A percentile compares a stretch with the other conserved stretches of the same genome.
phyloP scores from a whole-genome alignment of 257 asterid genomes.

The Przewalskia tangutica region DNA sequence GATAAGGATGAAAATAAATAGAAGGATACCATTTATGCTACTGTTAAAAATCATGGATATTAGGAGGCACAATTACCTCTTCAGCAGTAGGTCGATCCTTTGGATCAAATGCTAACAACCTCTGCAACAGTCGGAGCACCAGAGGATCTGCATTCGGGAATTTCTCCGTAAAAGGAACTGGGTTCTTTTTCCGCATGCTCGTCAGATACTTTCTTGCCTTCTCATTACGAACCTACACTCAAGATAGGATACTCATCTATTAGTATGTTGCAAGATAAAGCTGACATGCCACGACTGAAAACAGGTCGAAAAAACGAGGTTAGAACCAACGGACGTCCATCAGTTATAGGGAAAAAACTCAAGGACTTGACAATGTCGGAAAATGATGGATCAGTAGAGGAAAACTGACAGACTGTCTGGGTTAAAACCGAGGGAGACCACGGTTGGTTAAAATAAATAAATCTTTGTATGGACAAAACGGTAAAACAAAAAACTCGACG shows the following conservation, averaged over 20 bases:
- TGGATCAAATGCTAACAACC: constrained; percentile 84
- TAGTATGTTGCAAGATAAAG: neutral
- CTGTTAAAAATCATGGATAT: neutral
- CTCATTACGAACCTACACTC: constrained; percentile 77
- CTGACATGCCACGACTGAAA: neutral
- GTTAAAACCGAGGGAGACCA: too few relatives aligned
- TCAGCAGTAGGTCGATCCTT: constrained; percentile 89
- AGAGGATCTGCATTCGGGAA: constrained; percentile 58
- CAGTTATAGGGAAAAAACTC: neutral
- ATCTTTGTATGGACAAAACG: too few relatives aligned
- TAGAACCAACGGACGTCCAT: neutral
- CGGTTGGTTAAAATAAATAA: too few relatives aligned
- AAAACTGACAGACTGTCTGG: too few relatives aligned
- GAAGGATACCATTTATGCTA: neutral
- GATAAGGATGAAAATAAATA: too few relatives aligned
- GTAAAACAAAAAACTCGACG: too few relatives aligned
- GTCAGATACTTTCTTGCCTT: constrained; percentile 85
- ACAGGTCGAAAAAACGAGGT: too few relatives aligned
- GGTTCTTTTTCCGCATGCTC: constrained; percentile 61
- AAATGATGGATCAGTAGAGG: too few relatives aligned
- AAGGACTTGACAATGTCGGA: neutral
- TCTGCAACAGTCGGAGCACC: constrained; percentile 61
- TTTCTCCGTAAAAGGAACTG: constrained; percentile 54
- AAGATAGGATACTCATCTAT: neutral
- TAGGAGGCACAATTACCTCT: constrained; percentile 41